These are phyloP conservation scores for Pseudotsuga menziesii DNA, from an alignment of 75 land plant species.

Conservation along the genomic window DNA sequence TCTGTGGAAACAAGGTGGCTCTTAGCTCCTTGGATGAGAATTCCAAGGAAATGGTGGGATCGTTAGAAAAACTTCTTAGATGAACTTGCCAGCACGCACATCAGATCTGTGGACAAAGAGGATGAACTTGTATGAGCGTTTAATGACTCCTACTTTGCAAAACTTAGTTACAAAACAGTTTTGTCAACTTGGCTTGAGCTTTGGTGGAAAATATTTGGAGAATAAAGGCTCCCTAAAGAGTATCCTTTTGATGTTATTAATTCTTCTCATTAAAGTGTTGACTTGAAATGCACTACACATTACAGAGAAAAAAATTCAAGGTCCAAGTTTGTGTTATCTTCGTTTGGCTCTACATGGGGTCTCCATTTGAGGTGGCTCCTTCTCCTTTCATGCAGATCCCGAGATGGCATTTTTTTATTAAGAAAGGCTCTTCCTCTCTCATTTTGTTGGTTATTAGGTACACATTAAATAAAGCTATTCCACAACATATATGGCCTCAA, in stretches of 20 bases:
- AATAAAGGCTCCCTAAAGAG: not conserved
- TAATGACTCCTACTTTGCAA: not conserved
- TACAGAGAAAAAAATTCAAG: no score
- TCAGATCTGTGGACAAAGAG: not conserved
- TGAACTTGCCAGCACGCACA: not conserved
- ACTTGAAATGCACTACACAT: not conserved
- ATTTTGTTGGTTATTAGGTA: no score
- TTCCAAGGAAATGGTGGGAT: no score
- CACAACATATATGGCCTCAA: no score
- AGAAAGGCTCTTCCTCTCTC: no score
- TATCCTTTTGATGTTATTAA: not conserved
- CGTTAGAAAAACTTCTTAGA: not conserved
- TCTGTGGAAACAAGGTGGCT: not conserved
- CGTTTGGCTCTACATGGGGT: no score
- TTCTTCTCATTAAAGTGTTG: not conserved
- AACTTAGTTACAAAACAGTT: not conserved
- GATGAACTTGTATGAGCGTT: not conserved
- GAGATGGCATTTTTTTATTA: no score
- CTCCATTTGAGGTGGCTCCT: no score
- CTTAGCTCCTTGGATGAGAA: no score
- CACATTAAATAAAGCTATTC: no score
- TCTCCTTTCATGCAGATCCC: no score
- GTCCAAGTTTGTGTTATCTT: no score
- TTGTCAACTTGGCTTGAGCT: not conserved
- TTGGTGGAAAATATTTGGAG: not conserved